These are phyloP conservation scores for Diplodia mutila DNA, from an alignment of 2,329 filamentous ascomycete species.

Conservation along the genomic window DNA sequence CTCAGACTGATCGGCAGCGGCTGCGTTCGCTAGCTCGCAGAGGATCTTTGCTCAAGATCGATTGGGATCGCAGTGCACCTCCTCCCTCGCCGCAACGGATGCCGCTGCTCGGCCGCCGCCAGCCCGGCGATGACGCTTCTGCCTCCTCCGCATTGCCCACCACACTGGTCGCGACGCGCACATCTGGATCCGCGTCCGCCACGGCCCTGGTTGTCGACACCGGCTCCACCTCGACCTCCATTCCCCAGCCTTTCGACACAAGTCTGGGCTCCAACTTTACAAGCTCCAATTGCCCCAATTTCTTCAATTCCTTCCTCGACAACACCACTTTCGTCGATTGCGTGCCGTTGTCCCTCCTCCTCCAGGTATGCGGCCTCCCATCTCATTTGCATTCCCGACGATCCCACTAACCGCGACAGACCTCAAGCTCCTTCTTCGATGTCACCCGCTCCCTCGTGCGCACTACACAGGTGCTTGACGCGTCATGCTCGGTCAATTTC, in stretches of 20 bases:
- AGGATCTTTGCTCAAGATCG: constrained; percentile 16
- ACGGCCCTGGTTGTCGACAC: constrained; percentile 26
- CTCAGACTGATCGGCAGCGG: constrained; percentile 18
- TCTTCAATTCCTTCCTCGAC: constrained; percentile 69
- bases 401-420: constrained; percentile 53
- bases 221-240: constrained; percentile 12
- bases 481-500: constrained; percentile 71
- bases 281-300: constrained; percentile 60
- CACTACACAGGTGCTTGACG: constrained; percentile 78
- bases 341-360: constrained; percentile 80
- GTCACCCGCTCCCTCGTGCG: constrained; percentile 70
- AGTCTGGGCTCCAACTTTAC: constrained; percentile 59
- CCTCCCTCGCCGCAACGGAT: constrained; percentile 17
- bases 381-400: background rate
- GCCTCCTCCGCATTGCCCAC: constrained; percentile 18
- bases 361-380: constrained; percentile 62
- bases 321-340: constrained; percentile 72
- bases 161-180: constrained; percentile 18
- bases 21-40: constrained; percentile 22
- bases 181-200: constrained; percentile 1
- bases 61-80: constrained; percentile 18
- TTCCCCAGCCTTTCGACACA: constrained; percentile 53
- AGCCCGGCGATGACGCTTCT: constrained; percentile 15
- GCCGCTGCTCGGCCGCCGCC: constrained; percentile 21
- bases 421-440: constrained; percentile 83